Base-by-base conservation (phyloP, 345 rosid genomes). In the Hirschfeldia incana region DNA sequence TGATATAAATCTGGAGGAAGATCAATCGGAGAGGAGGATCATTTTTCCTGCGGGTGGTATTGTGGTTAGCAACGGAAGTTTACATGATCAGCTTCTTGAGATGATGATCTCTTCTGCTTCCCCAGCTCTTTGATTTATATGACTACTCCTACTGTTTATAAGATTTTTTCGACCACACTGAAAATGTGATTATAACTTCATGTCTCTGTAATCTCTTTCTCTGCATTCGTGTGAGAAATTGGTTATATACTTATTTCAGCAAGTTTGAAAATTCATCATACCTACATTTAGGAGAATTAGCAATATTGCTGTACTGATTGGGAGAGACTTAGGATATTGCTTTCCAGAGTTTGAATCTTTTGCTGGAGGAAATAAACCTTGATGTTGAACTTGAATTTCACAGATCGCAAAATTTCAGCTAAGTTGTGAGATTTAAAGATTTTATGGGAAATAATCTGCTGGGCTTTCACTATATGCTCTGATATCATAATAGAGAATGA, bases 1-100 rank as follows among this genome's bases (percentile, higher is more conserved):
- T 71, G 78, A 79, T 58, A 70, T 92, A 67, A 89, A 79, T 81
- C 74, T 90, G 28, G 86, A 86, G 9, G 92, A 81, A 74, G 93
- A 92, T 84, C 76, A 82, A 77, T 81, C 85, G n/a, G 91, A 84
- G 74, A 75, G 93, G 59, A 80, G 94, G 55, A 76, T 82, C 36
- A 72, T 90, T 80, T 85, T 77, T 59, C 97, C 93, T 2, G 78
- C 79, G 0, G 88, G 88, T 30, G 97, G 97, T 5, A 66, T 92
- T 85, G 84, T 92, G 15, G 93, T 88, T 67, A 87, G 84, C 70
- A 92, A 90, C 6, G 88, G 88, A 64, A 83, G 59, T 6, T 16
- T 90, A 78, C 94, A 92, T 67, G 16, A 58, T 13, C 78, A 82
- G 78, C 83, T 92, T 39, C 79, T 89, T 69, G 86, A 89, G 21